A percentile compares a stretch with the other conserved stretches of the same genome.
Evolutionary conservation across 2,329 filamentous ascomycete species (phyloP).

Genomic region (Dactylellina leptospora): DNA sequence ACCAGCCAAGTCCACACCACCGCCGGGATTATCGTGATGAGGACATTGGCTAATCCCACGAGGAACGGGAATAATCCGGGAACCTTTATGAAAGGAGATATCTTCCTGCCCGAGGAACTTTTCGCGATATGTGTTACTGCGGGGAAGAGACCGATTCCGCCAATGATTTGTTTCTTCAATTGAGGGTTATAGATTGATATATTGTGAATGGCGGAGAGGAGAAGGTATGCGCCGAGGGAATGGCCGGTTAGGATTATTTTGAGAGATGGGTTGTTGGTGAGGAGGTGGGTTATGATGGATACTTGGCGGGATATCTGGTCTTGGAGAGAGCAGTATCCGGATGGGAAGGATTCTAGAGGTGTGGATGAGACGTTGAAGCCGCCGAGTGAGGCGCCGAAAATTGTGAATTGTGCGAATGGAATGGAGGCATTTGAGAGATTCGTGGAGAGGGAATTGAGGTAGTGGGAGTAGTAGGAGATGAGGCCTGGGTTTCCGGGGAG

Average conservation of each 20-base stretch:
- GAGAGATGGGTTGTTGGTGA: slow-evolving; percentile 23
- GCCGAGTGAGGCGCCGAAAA: slow-evolving; percentile 38
- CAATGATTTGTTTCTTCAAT: slow-evolving; percentile 59
- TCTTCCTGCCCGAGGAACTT: slow-evolving; percentile 69
- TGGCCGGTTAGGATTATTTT: slow-evolving; percentile 71
- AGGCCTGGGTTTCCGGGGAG: slow-evolving; percentile 80
- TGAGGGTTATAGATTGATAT: slow-evolving; percentile 7
- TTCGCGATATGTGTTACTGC: slow-evolving; percentile 74
- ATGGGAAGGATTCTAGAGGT: neutral
- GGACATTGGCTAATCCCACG: slow-evolving; percentile 15
- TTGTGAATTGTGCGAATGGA: slow-evolving; percentile 29
- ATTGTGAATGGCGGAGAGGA: slow-evolving; percentile 71
- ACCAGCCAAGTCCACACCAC: slow-evolving; percentile 19
- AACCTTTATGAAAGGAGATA: slow-evolving; percentile 58
- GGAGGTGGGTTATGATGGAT: slow-evolving; percentile 30
- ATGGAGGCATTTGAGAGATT: slow-evolving; percentile 27
- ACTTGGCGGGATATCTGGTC: slow-evolving; percentile 40
- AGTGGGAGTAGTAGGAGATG: slow-evolving; percentile 76
- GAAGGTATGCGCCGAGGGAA: slow-evolving; percentile 77
- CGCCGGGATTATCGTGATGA: slow-evolving; percentile 24
- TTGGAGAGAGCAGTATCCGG: slow-evolving; percentile 18
- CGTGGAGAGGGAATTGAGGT: slow-evolving; percentile 68
- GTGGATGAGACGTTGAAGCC: slow-evolving; percentile 31
- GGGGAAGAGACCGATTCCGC: slow-evolving; percentile 75
- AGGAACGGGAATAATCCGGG: slow-evolving; percentile 19